Evolutionary conservation across 1,284 basidiomycete species (phyloP), one percentile per base, ranked within the genome.

Genomic region (Hymenochaete sp.): DNA sequence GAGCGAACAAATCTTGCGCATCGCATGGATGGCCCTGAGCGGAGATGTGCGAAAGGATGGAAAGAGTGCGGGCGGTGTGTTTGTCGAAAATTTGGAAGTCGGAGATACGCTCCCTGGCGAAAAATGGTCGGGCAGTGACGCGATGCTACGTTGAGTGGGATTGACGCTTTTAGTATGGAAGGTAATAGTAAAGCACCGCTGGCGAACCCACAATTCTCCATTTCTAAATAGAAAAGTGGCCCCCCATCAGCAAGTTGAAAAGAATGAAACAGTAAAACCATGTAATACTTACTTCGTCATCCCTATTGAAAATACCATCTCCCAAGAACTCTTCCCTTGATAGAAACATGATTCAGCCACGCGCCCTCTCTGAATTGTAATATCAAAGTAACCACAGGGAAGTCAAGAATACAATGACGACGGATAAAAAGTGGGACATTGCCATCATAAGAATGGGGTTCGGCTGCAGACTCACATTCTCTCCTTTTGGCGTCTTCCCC

Each of bases 251-350:
- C 45, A 43, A 4, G 32, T 26, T 36, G 13, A 5, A 36, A 22
- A n/a, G 36, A 24, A 25, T 37, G 14, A 44, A 50, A 24, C 47
- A 28, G 51, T 38, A 21, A 42, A 27, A 33, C 22, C 19, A 38
- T 42, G 42, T 16, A 16, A 2, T 31, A 53, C 66, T 59, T 54
- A 75, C 76, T 62, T 79, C 72, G 56, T 78, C 80, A 59, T 82
- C 79, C 18, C 80, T 69, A 53, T 85, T 84, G 62, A 85, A 84
- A 39, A 85, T 82, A 8, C 82, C 82, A 52, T 73, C 67, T 3
- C 81, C 82, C 22, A 83, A 64, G 56, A 84, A 77, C 25, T 65
- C 71, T 55, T 83, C 80, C 68, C 81, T 82, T 57, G 2, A 39
- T 48, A 41, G 26, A 39, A 2, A 29, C 8, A 44, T 22, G 3